A percentile compares a stretch with the other conserved stretches of the same genome.
Evolutionary conservation across 2,329 filamentous ascomycete genomes (phyloP).

Genomic region (Elsinoe ampelina): DNA sequence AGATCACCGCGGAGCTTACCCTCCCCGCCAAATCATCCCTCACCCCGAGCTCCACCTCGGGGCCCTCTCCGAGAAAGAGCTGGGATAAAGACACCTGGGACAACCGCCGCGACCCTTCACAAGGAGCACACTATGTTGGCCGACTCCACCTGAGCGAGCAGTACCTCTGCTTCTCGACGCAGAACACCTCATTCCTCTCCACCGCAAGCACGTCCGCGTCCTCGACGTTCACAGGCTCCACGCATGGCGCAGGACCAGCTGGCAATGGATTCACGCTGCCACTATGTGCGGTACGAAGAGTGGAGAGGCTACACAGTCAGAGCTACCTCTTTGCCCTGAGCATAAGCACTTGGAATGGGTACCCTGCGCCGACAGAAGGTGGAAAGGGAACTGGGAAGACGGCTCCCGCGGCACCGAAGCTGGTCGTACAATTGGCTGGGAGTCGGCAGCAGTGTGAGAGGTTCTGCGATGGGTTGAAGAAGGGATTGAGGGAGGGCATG

Average conservation of each 20-base stretch:
- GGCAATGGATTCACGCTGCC: conserved; percentile 95
- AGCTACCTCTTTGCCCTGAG: conserved; percentile 87
- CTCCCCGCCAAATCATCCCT: conserved; percentile 55
- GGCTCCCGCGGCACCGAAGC: conserved; percentile 64
- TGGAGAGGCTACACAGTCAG: conserved; percentile 87
- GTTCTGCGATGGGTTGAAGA: conserved; percentile 93
- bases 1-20: conserved; percentile 92
- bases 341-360: conserved; percentile 86
- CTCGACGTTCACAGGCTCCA: conserved; percentile 81
- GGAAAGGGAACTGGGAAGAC: conserved; percentile 27
- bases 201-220: conserved; percentile 71
- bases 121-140: conserved; percentile 63
- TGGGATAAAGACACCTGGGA: conserved; percentile 59
- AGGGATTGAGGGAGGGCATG: conserved; percentile 75
- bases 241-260: conserved; percentile 81
- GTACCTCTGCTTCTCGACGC: conserved; percentile 94
- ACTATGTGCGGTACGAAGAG: conserved; percentile 79
- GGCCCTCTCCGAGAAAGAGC: conserved; percentile 26
- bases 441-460: conserved; percentile 83
- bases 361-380: conserved; percentile 45
- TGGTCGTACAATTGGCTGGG: conserved; percentile 84
- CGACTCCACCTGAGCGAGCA: conserved; percentile 89
- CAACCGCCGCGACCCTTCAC: conserved; percentile 38
- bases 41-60: conserved; percentile 16
- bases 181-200: conserved; percentile 75